Evolutionary conservation across 2,329 filamentous ascomycete species (phyloP).

Genomic region (Macrophomina pseudophaseolina): DNA sequence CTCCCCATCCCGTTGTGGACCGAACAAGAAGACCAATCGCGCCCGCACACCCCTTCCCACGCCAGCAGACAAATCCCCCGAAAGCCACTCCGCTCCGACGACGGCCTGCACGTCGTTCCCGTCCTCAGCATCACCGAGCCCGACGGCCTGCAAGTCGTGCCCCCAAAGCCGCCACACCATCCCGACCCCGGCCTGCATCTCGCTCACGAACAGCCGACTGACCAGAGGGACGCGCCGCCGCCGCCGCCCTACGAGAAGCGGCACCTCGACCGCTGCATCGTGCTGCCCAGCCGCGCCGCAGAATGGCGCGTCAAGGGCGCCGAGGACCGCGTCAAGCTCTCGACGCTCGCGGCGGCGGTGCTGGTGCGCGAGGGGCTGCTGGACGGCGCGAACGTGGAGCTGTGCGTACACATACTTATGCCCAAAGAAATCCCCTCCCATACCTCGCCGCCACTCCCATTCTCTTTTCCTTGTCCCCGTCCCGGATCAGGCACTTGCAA

Average conservation of each 20-base stretch:
- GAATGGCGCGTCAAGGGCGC: neutral
- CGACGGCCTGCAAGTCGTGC: constrained; percentile 3
- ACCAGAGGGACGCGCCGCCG: neutral
- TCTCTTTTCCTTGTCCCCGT: no score
- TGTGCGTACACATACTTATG: neutral
- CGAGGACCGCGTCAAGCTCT: neutral
- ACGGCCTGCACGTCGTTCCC: constrained; percentile 3
- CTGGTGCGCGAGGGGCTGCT: neutral
- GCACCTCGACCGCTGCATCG: neutral
- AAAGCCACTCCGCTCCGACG: neutral
- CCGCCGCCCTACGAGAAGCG: neutral
- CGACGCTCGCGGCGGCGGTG: constrained; percentile 1
- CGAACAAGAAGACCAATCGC: neutral
- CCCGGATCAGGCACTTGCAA: no score
- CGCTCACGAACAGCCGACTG: neutral
- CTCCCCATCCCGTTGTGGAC: constrained; percentile 17
- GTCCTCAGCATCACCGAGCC: neutral
- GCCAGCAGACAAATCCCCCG: neutral
- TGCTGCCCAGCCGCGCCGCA: constrained; percentile 5
- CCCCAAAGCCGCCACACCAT: neutral
- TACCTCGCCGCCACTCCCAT: no score
- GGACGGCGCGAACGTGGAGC: neutral
- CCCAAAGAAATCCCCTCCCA: no score
- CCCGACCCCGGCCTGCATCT: neutral
- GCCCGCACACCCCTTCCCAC: neutral